Evolutionary conservation across 2,329 filamentous ascomycete species (phyloP).

Genomic region (Plectosphaerella plurivora): DNA sequence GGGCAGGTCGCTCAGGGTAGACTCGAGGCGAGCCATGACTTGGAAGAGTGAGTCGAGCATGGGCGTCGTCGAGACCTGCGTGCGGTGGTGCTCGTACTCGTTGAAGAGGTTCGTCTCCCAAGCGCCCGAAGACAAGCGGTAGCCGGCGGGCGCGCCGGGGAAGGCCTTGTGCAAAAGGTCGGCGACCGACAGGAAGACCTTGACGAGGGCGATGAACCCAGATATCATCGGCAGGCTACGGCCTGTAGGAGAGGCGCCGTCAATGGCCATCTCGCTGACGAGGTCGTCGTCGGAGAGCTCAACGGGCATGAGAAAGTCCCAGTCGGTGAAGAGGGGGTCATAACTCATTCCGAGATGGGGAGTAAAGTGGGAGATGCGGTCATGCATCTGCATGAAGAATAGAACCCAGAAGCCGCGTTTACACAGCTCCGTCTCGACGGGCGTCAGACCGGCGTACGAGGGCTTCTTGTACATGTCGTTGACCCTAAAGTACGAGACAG

Average conservation of each 20-base stretch:
- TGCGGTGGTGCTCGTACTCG: background rate
- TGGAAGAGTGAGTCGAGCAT: slow-evolving; percentile 1
- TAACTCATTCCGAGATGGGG: slow-evolving; percentile 14
- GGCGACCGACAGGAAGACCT: slow-evolving; percentile 13
- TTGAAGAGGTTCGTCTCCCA: background rate
- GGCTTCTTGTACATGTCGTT: background rate
- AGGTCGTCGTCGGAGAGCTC: slow-evolving; percentile 13
- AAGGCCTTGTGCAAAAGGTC: slow-evolving; percentile 10
- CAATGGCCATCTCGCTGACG: background rate
- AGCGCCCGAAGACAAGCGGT: background rate
- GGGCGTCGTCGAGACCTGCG: background rate
- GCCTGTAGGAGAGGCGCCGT: background rate
- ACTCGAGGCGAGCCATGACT: background rate
- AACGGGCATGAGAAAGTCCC: slow-evolving; percentile 15
- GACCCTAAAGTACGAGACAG: background rate
- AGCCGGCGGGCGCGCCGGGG: slow-evolving; percentile 5
- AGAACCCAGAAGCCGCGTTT: slow-evolving; percentile 19
- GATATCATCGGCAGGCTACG: slow-evolving; percentile 8
- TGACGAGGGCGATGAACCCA: slow-evolving; percentile 15
- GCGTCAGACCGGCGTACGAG: background rate
- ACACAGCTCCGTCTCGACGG: slow-evolving; percentile 11
- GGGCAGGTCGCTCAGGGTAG: background rate
- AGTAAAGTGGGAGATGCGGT: slow-evolving; percentile 12
- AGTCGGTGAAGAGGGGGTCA: slow-evolving; percentile 14
- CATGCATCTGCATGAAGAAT: slow-evolving; percentile 18